Evolutionary conservation across 2,329 filamentous ascomycete species (phyloP).

Genomic region (Aspergillus oerlinghausenensis): DNA sequence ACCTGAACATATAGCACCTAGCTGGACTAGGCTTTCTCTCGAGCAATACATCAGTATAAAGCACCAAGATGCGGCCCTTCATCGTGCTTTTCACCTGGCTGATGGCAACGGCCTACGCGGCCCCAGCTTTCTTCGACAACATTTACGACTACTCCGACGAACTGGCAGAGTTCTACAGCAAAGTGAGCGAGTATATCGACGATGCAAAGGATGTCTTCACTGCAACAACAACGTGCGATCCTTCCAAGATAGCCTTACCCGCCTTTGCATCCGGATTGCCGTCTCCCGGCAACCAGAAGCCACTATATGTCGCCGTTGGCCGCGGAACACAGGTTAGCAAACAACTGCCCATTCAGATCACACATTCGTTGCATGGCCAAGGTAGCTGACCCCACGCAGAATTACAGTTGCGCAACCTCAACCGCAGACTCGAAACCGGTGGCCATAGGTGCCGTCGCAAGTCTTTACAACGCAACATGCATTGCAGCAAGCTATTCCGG

Average conservation of each 20-base stretch:
- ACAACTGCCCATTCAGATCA: not conserved
- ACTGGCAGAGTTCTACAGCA: slow-evolving; percentile 36
- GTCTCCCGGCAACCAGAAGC: slow-evolving; percentile 53
- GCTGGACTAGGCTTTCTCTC: not conserved
- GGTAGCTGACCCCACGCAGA: slow-evolving; percentile 50
- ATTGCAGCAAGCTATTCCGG: slow-evolving; percentile 65
- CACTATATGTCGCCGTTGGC: slow-evolving; percentile 78
- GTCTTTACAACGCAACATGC: slow-evolving; percentile 84
- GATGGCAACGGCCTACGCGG: slow-evolving; percentile 29
- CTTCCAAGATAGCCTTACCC: slow-evolving; percentile 32
- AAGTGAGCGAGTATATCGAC: slow-evolving; percentile 37
- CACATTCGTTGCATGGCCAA: not conserved
- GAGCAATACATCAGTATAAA: not conserved
- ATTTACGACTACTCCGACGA: slow-evolving; percentile 38
- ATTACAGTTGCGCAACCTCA: slow-evolving; percentile 75
- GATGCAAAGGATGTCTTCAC: slow-evolving; percentile 16
- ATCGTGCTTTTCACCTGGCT: slow-evolving; percentile 26
- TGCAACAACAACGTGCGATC: slow-evolving; percentile 27
- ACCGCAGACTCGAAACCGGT: slow-evolving; percentile 59
- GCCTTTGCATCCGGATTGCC: slow-evolving; percentile 58
- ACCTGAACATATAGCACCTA: not conserved
- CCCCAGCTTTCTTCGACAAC: slow-evolving; percentile 30
- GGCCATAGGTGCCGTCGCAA: slow-evolving; percentile 69
- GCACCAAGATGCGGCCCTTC: slow-evolving; percentile 17
- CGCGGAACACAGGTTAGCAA: slow-evolving; percentile 62